Base-by-base conservation (phyloP, 2,329 filamentous ascomycete genomes). In the Aspergillus cejpii region DNA sequence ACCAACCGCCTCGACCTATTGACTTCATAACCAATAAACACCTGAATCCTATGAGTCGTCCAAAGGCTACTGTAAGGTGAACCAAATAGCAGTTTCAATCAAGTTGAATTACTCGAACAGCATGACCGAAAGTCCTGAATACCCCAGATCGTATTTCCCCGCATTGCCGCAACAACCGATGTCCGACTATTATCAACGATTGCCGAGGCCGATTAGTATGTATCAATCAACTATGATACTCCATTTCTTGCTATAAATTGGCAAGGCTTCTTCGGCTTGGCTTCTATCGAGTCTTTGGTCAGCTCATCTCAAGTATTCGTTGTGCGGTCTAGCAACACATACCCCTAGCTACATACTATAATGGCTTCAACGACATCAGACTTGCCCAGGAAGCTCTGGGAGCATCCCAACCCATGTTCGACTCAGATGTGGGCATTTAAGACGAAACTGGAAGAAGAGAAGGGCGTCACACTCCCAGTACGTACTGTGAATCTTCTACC, bases 361-460 rank as follows among this genome's bases (percentile, higher is more conserved):
- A 56, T 57, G 55, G 33, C 43, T 5, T 48, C 55, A 27, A 33
- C 55, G 23, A 33, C 55, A 24, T 23, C 40, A 17, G 33, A 34
- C 15, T 10, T 57, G 12, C 79, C 79, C 4, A 71, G 78, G 45
- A 84, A 84, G 71, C 74, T 85, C 43, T 85, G 83, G 83, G 78
- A 83, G 64, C 81, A 84, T 55, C 74, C 79, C 1, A 60, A 79
- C 52, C 80, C 80, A 12, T 60, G 78, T 56, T 73, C 70, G 49
- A 87, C 84, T 1, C 65, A 73, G 24, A 84, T 87, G 75, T 83
- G 78, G 67, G 65, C 70, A 39, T 84, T 88, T 59, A 82, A 85
- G 73, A 76, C 84, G 55, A 66, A 72, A 7, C 66, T 83, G 20
- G 88, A 90, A 63, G 61, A 65, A 23, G 77, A 75, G 39, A 68